Percentiles rank a stretch among this genome's conserved stretches.
phyloP scores from a whole-genome alignment of 139 green algal genomes.

The Coelastrella sp. region DNA sequence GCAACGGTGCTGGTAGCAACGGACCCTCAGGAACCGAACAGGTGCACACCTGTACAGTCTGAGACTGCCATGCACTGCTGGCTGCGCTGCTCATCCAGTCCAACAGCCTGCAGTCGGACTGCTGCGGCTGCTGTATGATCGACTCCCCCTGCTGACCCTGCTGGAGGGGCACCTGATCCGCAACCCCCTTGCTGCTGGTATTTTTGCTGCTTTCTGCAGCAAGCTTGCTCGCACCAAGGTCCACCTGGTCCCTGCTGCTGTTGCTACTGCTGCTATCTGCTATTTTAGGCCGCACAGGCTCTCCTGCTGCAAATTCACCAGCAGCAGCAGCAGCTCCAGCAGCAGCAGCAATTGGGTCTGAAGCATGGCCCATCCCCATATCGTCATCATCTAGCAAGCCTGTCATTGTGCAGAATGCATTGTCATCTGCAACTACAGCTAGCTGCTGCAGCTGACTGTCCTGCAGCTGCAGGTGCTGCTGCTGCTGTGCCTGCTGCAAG shows the following conservation, averaged over 20 bases:
- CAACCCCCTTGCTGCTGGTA: neutral
- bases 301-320: neutral
- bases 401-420: conserved; percentile 37
- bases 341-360: neutral
- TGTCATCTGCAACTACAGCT: neutral
- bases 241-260: neutral
- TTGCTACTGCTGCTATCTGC: neutral
- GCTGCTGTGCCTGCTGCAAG: neutral
- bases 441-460: neutral
- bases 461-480: conserved; percentile 23
- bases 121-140: conserved; percentile 1
- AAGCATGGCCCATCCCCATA: neutral
- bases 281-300: neutral
- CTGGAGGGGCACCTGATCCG: neutral
- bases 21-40: too few relatives aligned
- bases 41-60: conserved; percentile 18
- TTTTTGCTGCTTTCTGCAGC: neutral
- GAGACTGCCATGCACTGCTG: neutral
- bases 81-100: conserved; percentile 14
- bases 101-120: conserved; percentile 22
- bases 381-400: conserved; percentile 26
- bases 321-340: neutral
- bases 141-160: neutral
- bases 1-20: too few relatives aligned
- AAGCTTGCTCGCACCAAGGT: too few relatives aligned